A percentile compares a stretch with the other conserved stretches of the same genome.
phyloP scores from a whole-genome alignment of 1,139 yeast species.

The Candida glucosophila region DNA sequence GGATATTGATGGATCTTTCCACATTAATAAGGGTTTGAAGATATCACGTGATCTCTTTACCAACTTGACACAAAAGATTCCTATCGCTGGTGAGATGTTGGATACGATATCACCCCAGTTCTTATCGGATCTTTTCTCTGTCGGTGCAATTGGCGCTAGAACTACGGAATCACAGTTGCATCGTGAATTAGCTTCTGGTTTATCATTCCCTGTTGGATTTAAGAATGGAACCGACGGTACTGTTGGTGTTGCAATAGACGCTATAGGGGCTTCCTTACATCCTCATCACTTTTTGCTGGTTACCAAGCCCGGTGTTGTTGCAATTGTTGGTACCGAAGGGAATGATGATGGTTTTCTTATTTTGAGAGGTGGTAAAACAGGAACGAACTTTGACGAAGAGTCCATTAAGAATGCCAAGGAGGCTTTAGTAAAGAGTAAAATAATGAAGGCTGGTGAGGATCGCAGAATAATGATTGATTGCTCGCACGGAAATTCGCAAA shows the following conservation, averaged over 20 bases:
- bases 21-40: constrained; percentile 88
- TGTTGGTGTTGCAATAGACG: constrained; percentile 86
- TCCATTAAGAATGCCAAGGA: constrained; percentile 63
- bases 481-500: constrained; percentile 91
- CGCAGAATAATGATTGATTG: constrained; percentile 94
- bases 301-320: constrained; percentile 82
- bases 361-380: constrained; percentile 89
- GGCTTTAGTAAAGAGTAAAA: constrained; percentile 50
- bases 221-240: constrained; percentile 96
- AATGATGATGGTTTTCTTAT: constrained; percentile 86
- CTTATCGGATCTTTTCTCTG: constrained; percentile 78
- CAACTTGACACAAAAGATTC: constrained; percentile 67
- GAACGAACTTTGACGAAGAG: constrained; percentile 80
- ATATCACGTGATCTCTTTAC: constrained; percentile 83
- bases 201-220: constrained; percentile 95
- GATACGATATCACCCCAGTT: constrained; percentile 96
- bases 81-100: constrained; percentile 96
- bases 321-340: constrained; percentile 92
- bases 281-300: constrained; percentile 93
- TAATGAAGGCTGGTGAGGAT: constrained; percentile 35
- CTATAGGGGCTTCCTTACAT: constrained; percentile 84
- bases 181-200: constrained; percentile 91
- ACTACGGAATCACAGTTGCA: constrained; percentile 96
- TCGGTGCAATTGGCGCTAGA: constrained; percentile 97
- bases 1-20: constrained; percentile 87